Conservation (phyloP, 176 grass and related monocot species). For the Dactylis glomerata region DNA sequence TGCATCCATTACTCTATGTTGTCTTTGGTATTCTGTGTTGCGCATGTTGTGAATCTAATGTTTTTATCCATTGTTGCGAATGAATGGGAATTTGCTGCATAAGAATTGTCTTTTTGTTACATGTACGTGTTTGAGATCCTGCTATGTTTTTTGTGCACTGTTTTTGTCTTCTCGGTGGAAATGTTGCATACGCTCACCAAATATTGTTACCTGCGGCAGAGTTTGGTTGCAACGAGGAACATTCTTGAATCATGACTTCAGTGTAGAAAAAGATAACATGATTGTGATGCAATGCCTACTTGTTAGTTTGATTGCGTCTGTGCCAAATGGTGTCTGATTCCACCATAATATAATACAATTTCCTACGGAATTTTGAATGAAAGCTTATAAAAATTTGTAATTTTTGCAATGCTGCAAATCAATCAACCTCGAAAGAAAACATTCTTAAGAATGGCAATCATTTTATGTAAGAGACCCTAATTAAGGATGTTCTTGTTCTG, state of each 20-base stretch:
- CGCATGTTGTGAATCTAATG: not conserved
- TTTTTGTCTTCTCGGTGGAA: not conserved
- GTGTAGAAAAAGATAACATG: not conserved
- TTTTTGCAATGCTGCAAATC: not conserved
- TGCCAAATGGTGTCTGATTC: not conserved
- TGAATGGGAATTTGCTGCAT: not conserved
- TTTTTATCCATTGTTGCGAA: not conserved
- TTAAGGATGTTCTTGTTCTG: not conserved
- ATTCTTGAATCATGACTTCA: not conserved
- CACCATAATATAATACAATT: not conserved
- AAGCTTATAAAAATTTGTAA: not conserved
- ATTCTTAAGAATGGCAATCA: not conserved
- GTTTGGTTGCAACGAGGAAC: not conserved
- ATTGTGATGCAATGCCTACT: not conserved
- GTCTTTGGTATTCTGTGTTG: not conserved
- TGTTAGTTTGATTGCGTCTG: not conserved
- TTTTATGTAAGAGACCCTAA: not conserved
- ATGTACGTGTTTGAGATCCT: not conserved
- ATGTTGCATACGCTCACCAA: not conserved
- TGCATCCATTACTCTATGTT: not conserved
- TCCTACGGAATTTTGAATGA: not conserved
- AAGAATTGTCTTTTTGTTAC: not conserved
- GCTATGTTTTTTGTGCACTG: not conserved
- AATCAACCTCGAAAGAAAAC: not conserved
- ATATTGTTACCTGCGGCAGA: not conserved